Percentiles rank a stretch among this genome's conserved stretches.
Evolutionary conservation across 345 rosid genomes (phyloP).

Genomic region (Eucalyptus tenuipes): DNA sequence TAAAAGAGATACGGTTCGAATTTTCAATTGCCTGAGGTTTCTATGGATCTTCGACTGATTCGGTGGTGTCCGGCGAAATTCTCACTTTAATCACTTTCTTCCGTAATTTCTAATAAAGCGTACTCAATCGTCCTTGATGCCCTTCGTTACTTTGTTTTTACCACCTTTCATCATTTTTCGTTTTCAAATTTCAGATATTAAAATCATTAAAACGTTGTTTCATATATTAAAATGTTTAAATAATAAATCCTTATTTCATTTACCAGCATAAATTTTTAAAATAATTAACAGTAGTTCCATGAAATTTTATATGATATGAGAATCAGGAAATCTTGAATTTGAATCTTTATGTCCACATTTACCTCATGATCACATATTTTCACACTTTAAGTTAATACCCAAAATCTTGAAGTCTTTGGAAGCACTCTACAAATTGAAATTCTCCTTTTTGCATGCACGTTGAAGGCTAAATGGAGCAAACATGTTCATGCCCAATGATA

Average conservation of each 20-base stretch:
- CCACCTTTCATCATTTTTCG: not conserved
- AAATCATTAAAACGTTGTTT: too few species aligned
- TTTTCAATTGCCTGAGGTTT: not conserved
- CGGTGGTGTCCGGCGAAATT: not conserved
- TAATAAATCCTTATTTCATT: too few species aligned
- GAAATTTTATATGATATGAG: too few species aligned
- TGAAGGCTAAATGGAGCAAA: too few species aligned
- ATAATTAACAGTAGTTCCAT: too few species aligned
- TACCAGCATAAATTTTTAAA: fast-evolving
- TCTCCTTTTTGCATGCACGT: too few species aligned
- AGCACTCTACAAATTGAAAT: too few species aligned
- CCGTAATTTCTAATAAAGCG: not conserved
- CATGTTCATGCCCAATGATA: too few species aligned
- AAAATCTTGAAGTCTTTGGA: fast-evolving
- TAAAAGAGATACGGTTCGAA: not conserved
- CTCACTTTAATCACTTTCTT: not conserved
- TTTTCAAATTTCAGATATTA: too few species aligned
- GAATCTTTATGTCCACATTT: fast-evolving
- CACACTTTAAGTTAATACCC: fast-evolving
- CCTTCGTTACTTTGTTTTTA: not conserved
- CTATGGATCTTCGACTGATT: not conserved
- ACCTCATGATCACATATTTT: too few species aligned
- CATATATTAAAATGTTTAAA: not conserved
- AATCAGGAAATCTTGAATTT: too few species aligned
- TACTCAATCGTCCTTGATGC: not conserved